A percentile compares a stretch with the other conserved stretches of the same genome.
Evolutionary conservation across 352 stramenopile species (phyloP).

Genomic region (Halophytophthora batemanensis): DNA sequence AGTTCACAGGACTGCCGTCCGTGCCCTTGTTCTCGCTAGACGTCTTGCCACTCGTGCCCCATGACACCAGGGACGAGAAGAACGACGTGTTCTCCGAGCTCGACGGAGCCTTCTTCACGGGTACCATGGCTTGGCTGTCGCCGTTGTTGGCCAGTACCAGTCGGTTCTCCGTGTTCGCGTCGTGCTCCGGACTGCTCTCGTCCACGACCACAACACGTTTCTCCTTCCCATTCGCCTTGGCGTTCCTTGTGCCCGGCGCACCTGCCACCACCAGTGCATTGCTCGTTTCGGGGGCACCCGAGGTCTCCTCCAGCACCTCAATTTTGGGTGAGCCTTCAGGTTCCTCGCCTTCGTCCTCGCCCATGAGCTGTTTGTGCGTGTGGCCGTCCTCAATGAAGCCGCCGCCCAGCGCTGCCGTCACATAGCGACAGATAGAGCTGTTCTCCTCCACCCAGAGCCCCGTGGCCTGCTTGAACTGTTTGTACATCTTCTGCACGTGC

Average conservation of each 20-base stretch:
- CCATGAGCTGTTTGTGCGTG: slow-evolving; percentile 30
- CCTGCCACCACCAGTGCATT: slow-evolving; percentile 35
- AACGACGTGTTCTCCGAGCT: slow-evolving; percentile 32
- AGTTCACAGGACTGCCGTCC: slow-evolving; percentile 60
- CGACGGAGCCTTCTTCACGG: slow-evolving; percentile 24
- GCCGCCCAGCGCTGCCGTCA: slow-evolving; percentile 60
- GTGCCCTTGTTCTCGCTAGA: slow-evolving; percentile 19
- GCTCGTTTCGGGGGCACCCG: slow-evolving; percentile 17
- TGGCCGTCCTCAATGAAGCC: slow-evolving; percentile 57
- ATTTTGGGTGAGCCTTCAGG: slow-evolving; percentile 33
- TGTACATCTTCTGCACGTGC: slow-evolving; percentile 85
- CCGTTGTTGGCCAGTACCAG: slow-evolving; percentile 35
- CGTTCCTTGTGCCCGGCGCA: neutral
- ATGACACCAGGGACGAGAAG: slow-evolving; percentile 57
- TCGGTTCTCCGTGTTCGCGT: slow-evolving; percentile 33
- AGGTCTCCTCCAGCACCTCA: slow-evolving; percentile 35
- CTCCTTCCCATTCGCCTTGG: slow-evolving; percentile 19
- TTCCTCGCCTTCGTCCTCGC: slow-evolving; percentile 27
- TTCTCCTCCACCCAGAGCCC: slow-evolving; percentile 86
- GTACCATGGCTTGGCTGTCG: slow-evolving; percentile 15
- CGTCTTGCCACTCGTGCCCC: slow-evolving; percentile 57
- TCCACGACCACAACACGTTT: slow-evolving; percentile 37
- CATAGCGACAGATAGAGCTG: slow-evolving; percentile 75
- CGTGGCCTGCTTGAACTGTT: slow-evolving; percentile 81
- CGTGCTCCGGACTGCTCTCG: slow-evolving; percentile 29